Percentiles rank a stretch among this genome's conserved stretches.
These are phyloP conservation scores for Podila epicladia DNA, from an alignment of 192 early-diverging fungal genomes.

Conservation along the genomic window DNA sequence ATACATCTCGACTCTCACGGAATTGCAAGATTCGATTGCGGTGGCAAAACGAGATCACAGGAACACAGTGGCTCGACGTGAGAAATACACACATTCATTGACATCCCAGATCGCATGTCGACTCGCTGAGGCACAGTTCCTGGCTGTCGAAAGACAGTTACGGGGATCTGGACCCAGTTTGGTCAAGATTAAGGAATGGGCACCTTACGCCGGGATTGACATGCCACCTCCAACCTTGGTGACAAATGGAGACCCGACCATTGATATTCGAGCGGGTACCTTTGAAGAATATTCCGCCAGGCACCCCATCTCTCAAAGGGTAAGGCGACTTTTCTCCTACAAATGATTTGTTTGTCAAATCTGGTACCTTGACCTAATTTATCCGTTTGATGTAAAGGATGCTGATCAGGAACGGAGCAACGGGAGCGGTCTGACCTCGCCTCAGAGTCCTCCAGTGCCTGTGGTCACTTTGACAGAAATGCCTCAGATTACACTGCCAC, in stretches of 20 bases:
- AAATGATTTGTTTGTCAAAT: not conserved
- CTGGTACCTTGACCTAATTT: not conserved
- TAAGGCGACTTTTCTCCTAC: not conserved
- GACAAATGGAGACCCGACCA: conserved; percentile 33
- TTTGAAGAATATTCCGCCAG: conserved; percentile 38
- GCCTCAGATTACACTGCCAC: conserved; percentile 41
- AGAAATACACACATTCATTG: conserved; percentile 42
- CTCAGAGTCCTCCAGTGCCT: not conserved
- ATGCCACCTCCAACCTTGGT: conserved; percentile 49
- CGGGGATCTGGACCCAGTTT: conserved; percentile 52
- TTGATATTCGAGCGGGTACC: conserved; percentile 18
- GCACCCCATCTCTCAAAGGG: conserved; percentile 3
- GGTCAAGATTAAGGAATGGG: conserved; percentile 58
- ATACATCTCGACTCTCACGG: conserved; percentile 48
- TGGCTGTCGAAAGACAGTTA: conserved; percentile 45
- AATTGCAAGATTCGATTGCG: conserved; percentile 44
- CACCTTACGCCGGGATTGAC: conserved; percentile 49
- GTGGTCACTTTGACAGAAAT: conserved; percentile 38
- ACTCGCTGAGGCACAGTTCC: conserved; percentile 46
- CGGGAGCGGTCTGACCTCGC: not conserved
- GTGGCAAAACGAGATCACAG: conserved; percentile 39
- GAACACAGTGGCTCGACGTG: conserved; percentile 37
- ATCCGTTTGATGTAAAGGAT: not conserved
- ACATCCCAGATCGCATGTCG: conserved; percentile 51
- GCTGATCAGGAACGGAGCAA: conserved; percentile 12